Evolutionary conservation across 352 stramenopile species (phyloP).

Genomic region (Phytophthora colocasiae): DNA sequence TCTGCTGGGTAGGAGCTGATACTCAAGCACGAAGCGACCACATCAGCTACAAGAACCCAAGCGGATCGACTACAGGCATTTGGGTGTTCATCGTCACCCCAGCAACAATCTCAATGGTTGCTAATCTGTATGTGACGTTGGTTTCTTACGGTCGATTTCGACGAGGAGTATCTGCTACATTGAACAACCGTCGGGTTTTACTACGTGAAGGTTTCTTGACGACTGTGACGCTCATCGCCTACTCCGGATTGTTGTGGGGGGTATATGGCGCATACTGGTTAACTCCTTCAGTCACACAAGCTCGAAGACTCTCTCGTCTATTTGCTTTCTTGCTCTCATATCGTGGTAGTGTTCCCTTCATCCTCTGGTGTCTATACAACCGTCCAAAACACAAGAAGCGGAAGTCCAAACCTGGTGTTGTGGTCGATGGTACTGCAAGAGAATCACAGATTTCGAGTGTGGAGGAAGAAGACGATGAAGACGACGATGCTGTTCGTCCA

Average conservation of each 20-base stretch:
- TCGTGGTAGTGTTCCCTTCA: conserved; percentile 70
- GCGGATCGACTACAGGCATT: conserved; percentile 46
- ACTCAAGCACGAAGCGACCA: conserved; percentile 37
- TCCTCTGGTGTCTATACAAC: conserved; percentile 81
- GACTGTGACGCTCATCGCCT: conserved; percentile 72
- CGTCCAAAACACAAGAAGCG: conserved; percentile 25
- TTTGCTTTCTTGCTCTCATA: conserved; percentile 81
- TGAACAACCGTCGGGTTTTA: conserved; percentile 61
- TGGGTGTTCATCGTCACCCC: conserved; percentile 79
- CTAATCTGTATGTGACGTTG: conserved; percentile 75
- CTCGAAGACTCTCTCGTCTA: conserved; percentile 52
- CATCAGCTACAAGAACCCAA: conserved; percentile 35
- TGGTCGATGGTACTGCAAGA: conserved; percentile 24
- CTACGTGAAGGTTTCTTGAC: conserved; percentile 78
- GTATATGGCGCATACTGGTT: conserved; percentile 77
- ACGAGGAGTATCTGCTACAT: conserved; percentile 62
- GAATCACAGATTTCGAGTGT: conserved; percentile 1
- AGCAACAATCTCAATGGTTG: conserved; percentile 53
- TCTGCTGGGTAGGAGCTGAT: conserved; percentile 76
- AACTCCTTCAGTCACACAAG: conserved; percentile 31
- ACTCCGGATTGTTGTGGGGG: conserved; percentile 72
- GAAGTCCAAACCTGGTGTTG: conserved; percentile 29
- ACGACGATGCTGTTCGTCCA: conserved; percentile 67
- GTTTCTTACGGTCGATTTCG: conserved; percentile 70
- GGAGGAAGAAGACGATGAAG: conserved; percentile 44